These are phyloP conservation scores for Eurotiales sp. DNA, from an alignment of 2,329 filamentous ascomycete species.

Conservation along the genomic window DNA sequence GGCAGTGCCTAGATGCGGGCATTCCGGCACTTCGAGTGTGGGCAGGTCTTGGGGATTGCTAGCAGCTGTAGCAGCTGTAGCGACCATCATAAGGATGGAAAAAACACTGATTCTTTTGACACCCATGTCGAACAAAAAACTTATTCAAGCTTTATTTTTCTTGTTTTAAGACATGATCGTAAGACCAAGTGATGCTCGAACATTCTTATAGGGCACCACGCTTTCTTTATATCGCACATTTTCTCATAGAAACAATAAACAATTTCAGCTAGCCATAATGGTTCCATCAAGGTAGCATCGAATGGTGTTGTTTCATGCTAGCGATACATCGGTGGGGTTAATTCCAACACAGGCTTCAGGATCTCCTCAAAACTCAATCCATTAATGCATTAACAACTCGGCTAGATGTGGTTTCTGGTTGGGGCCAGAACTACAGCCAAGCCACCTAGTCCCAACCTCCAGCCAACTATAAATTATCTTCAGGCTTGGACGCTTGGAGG, in stretches of 20 bases:
- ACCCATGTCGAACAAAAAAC: background rate
- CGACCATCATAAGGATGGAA: background rate
- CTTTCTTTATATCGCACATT: too few species aligned
- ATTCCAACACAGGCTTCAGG: background rate
- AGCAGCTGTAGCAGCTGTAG: background rate
- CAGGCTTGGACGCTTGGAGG: too few species aligned
- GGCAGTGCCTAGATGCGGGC: slow-evolving; percentile 5
- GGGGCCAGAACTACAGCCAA: background rate
- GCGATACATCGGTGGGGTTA: background rate
- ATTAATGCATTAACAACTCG: background rate
- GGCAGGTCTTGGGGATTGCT: background rate
- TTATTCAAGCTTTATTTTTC: too few species aligned
- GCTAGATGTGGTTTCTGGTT: background rate
- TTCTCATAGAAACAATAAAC: background rate
- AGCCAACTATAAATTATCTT: too few species aligned
- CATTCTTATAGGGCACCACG: too few species aligned
- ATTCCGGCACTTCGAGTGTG: slow-evolving; percentile 8
- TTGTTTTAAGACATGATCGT: too few species aligned
- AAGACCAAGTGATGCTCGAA: too few species aligned
- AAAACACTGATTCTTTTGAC: background rate
- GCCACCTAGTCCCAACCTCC: slow-evolving; percentile 1
- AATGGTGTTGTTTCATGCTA: background rate
- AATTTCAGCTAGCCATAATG: background rate
- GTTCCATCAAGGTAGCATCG: background rate
- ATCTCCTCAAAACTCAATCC: background rate